Evolutionary conservation across 441 rosid genomes (phyloP).

Genomic region (Adansonia grandidieri): DNA sequence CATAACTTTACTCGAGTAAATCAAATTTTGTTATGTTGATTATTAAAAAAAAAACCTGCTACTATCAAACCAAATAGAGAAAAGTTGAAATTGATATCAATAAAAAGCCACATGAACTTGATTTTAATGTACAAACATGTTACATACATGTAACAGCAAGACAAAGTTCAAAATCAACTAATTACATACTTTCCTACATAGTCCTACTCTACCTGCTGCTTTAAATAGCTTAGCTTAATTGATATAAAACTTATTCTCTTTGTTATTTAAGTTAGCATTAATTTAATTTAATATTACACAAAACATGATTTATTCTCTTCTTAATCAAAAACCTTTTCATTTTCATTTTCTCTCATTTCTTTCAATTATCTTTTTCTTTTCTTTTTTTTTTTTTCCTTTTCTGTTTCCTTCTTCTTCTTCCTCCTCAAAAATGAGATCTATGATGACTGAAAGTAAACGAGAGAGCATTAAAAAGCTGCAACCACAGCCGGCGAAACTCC

Average conservation of each 20-base stretch:
- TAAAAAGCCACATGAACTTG: neutral
- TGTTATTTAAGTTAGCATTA: constrained; percentile 14
- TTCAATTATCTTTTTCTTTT: neutral
- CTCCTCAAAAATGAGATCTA: neutral
- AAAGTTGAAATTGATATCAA: neutral
- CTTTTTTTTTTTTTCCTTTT: no score
- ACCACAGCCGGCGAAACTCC: constrained; percentile 40
- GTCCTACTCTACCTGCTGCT: neutral
- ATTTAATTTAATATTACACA: neutral
- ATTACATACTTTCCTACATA: neutral
- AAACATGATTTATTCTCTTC: constrained; percentile 13
- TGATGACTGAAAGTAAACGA: neutral
- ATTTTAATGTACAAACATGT: neutral
- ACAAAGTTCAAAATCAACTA: neutral
- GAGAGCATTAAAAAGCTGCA: constrained; percentile 37
- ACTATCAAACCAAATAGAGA: no score
- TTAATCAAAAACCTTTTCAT: neutral
- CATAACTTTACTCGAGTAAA: neutral
- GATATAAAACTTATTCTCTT: constrained; percentile 5
- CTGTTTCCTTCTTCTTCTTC: neutral
- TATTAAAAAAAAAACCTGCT: neutral
- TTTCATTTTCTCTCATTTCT: neutral
- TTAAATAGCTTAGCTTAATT: neutral
- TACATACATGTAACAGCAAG: neutral
- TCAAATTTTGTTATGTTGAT: neutral